A percentile compares a stretch with the other conserved stretches of the same genome.
Evolutionary conservation across 2,329 filamentous ascomycete genomes (phyloP).

Genomic region (Paramyrothecium roridum): DNA sequence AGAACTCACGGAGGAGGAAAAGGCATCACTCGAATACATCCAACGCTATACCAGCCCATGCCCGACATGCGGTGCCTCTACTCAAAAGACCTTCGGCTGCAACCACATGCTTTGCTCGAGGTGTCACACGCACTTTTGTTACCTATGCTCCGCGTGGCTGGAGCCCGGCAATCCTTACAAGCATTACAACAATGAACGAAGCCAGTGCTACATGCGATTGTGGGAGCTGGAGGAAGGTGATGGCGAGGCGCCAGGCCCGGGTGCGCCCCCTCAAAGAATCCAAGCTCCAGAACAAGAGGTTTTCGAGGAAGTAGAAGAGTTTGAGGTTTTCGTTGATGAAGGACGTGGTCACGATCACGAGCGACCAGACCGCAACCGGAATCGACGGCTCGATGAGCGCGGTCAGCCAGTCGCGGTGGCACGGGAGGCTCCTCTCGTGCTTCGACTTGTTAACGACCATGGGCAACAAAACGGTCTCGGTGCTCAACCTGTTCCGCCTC

Average conservation of each 20-base stretch:
- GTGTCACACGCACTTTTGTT: slow-evolving; percentile 92
- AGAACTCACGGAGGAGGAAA: slow-evolving; percentile 79
- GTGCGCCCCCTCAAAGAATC: slow-evolving; percentile 8
- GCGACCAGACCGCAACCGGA: slow-evolving; percentile 10
- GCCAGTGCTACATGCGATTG: slow-evolving; percentile 74
- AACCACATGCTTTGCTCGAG: slow-evolving; percentile 95
- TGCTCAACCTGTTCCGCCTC: slow-evolving; percentile 19
- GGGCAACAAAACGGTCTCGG: slow-evolving; percentile 23
- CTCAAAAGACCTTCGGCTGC: slow-evolving; percentile 89
- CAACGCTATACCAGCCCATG: slow-evolving; percentile 79
- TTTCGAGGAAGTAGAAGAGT: slow-evolving; percentile 24
- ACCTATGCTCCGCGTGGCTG: slow-evolving; percentile 87
- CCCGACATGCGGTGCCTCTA: slow-evolving; percentile 79
- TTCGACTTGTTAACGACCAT: slow-evolving; percentile 47
- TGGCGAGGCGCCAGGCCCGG: slow-evolving; percentile 33
- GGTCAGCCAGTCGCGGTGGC: slow-evolving; percentile 41
- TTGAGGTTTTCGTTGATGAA: slow-evolving; percentile 28
- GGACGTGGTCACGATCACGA: slow-evolving; percentile 10
- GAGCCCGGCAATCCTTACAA: slow-evolving; percentile 76
- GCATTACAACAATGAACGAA: slow-evolving; percentile 73
- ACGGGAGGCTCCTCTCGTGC: slow-evolving; percentile 54
- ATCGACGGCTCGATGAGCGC: slow-evolving; percentile 20
- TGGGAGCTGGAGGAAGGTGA: slow-evolving; percentile 91
- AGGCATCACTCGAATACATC: slow-evolving; percentile 83
- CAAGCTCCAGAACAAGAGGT: slow-evolving; percentile 6